Percentiles rank a stretch among this genome's conserved stretches.
phyloP scores from a whole-genome alignment of 1,139 yeast genomes.

The Hyphopichia burtonii region DNA sequence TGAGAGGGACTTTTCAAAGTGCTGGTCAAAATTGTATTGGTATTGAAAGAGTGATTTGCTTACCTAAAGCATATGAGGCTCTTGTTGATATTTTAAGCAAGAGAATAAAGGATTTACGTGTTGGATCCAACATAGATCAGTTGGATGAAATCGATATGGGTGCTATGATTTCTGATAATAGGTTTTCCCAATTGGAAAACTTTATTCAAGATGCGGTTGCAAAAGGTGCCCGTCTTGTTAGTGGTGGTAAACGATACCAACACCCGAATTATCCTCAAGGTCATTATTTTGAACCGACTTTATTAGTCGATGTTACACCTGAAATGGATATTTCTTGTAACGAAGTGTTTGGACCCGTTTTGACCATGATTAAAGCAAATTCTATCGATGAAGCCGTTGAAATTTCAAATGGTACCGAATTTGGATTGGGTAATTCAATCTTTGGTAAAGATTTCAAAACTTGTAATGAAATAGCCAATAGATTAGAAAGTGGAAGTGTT shows the following conservation, averaged over 20 bases:
- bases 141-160: slow-evolving; percentile 92
- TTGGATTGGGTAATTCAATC: slow-evolving; percentile 88
- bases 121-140: slow-evolving; percentile 92
- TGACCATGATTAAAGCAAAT: slow-evolving; percentile 73
- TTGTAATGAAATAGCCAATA: slow-evolving; percentile 62
- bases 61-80: slow-evolving; percentile 61
- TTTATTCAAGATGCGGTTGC: slow-evolving; percentile 71
- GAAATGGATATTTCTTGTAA: slow-evolving; percentile 79
- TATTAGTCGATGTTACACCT: slow-evolving; percentile 75
- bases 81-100: slow-evolving; percentile 55
- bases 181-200: slow-evolving; percentile 65
- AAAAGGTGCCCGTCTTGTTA: slow-evolving; percentile 75
- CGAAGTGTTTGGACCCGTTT: slow-evolving; percentile 92
- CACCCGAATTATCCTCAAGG: slow-evolving; percentile 97
- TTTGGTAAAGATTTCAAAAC: slow-evolving; percentile 63
- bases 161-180: slow-evolving; percentile 80
- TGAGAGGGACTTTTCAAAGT: slow-evolving; percentile 95
- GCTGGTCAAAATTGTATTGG: slow-evolving; percentile 98
- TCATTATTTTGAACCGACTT: slow-evolving; percentile 86
- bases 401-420: slow-evolving; percentile 85
- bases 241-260: slow-evolving; percentile 74
- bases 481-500: slow-evolving; percentile 79
- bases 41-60: slow-evolving; percentile 85
- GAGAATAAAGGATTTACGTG: slow-evolving; percentile 60
- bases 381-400: slow-evolving; percentile 65